A percentile compares a stretch with the other conserved stretches of the same genome.
These are phyloP conservation scores for Trichosporon sp. DNA, from an alignment of 1,284 basidiomycete genomes.

Conservation along the genomic window DNA sequence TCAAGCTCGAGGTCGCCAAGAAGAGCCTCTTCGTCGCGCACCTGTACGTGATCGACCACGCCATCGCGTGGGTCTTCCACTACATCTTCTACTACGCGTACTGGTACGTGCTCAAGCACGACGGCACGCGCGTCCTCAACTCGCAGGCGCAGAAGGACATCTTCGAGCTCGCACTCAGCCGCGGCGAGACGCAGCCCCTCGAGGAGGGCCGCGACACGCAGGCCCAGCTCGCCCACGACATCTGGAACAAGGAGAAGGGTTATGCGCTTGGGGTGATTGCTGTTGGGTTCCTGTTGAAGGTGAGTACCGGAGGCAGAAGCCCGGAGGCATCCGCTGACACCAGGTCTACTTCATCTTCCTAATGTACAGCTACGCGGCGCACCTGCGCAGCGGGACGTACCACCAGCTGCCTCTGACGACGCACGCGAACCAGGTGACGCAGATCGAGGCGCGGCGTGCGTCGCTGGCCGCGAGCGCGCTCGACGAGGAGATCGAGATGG, in stretches of 20 bases:
- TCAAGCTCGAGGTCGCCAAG: conserved; percentile 78
- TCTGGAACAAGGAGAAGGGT: conserved; percentile 89
- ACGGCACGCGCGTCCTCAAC: conserved; percentile 72
- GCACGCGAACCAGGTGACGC: conserved; percentile 14
- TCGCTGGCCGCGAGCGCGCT: not conserved
- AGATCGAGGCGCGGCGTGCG: not conserved
- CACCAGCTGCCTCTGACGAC: conserved; percentile 65
- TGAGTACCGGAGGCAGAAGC: conserved; percentile 46
- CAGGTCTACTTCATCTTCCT: conserved; percentile 89
- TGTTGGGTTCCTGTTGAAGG: conserved; percentile 84
- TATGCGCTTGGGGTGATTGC: conserved; percentile 68
- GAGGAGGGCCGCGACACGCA: conserved; percentile 53
- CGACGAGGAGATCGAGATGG: conserved; percentile 8
- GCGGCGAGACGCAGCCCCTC: conserved; percentile 39
- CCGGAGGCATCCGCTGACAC: not conserved
- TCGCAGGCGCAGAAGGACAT: conserved; percentile 81
- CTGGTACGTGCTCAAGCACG: conserved; percentile 88
- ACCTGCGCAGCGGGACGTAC: conserved; percentile 88
- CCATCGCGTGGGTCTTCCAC: conserved; percentile 88
- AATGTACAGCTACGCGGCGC: conserved; percentile 89
- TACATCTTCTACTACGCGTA: conserved; percentile 81
- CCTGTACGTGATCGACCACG: conserved; percentile 84
- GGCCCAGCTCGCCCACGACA: conserved; percentile 62
- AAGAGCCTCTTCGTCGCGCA: conserved; percentile 86
- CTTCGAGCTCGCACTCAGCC: conserved; percentile 52